Evolutionary conservation across 441 rosid genomes (phyloP), one percentile per base, ranked within the genome.

Genomic region (Jatropha podagrica): DNA sequence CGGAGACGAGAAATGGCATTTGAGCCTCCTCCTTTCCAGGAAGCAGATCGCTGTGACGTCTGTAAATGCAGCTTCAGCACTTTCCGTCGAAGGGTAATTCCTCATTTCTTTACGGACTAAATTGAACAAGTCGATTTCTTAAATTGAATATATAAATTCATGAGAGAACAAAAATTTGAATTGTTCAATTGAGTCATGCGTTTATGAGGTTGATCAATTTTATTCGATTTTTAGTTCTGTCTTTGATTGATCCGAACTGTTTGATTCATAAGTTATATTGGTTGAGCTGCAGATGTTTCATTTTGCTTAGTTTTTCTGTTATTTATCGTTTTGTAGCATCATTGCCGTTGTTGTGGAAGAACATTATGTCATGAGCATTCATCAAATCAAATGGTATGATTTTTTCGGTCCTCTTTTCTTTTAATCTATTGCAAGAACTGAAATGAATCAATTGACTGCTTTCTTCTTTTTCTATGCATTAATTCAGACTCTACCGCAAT

Each of bases 61-160:
- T 92, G 95, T 74, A 89, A 89, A 80, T 90, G 97, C 86, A 90
- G 92, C 82, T 92, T 90, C 86, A 88, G 84, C 85, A 79, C 92
- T 76, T 89, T 92, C 91, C 79, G 92, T 71, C 86, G 95, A 67
- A 89, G 92, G 78, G 93, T 92, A 84, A 66, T 62, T 69, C 37
- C n/a, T 62, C 48, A 0, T 58, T 51, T 42, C 17, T 15, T 5
- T 41, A 37, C 48, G 6, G 14, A 11, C 26, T 37, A 1, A 52
- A 40, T 71, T 56, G 38, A 71, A 41, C 18, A 14, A 58, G 42
- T 3, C 9, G 32, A 17, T 32, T 4, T 26, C 13, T 44, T 27
- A 13, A 11, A 14, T 73, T 73, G 1, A 52, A 13, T 60, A 58
- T 17, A 58, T n/a, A 20, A 51, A 51, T 51, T 51, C 32, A 32